These are phyloP conservation scores for Chernovozyma aurita DNA, from an alignment of 1,139 yeast species.

Conservation along the genomic window DNA sequence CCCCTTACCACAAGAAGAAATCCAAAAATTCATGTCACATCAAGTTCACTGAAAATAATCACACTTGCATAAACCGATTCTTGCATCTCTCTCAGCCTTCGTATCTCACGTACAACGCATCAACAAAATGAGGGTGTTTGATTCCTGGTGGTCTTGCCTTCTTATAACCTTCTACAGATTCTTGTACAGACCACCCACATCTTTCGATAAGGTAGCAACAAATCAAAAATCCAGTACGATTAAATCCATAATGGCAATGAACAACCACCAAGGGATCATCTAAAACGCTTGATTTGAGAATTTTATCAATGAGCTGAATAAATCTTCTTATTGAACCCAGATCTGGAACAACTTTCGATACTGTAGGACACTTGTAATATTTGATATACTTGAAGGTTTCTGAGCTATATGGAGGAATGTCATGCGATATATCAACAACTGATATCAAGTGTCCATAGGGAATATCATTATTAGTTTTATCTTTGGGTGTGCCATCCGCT, in stretches of 20 bases:
- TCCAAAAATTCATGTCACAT: too few relatives aligned
- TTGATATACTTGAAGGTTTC: constrained; percentile 45
- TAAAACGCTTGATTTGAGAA: constrained; percentile 21
- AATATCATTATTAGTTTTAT: constrained; percentile 4
- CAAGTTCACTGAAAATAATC: too few relatives aligned
- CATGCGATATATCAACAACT: constrained; percentile 70
- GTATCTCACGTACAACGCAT: constrained; percentile 67
- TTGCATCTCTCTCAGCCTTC: too few relatives aligned
- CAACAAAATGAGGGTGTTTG: constrained; percentile 73
- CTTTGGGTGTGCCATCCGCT: constrained; percentile 20
- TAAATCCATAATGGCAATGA: constrained; percentile 82
- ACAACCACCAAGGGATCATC: constrained; percentile 49
- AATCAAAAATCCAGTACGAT: constrained; percentile 71
- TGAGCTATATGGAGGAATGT: constrained; percentile 73
- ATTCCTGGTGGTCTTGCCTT: constrained; percentile 66
- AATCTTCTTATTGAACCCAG: constrained; percentile 54
- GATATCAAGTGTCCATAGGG: constrained; percentile 44
- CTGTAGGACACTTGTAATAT: constrained; percentile 73
- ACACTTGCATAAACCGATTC: too few relatives aligned
- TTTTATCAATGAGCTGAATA: constrained; percentile 48
- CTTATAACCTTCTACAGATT: constrained; percentile 60
- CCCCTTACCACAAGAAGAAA: too few relatives aligned
- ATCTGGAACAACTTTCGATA: constrained; percentile 74
- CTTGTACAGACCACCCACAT: constrained; percentile 55
- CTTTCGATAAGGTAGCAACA: constrained; percentile 65